phyloP scores from a whole-genome alignment of 768 basidiomycete genomes.

The Chalciporus piperatus region DNA sequence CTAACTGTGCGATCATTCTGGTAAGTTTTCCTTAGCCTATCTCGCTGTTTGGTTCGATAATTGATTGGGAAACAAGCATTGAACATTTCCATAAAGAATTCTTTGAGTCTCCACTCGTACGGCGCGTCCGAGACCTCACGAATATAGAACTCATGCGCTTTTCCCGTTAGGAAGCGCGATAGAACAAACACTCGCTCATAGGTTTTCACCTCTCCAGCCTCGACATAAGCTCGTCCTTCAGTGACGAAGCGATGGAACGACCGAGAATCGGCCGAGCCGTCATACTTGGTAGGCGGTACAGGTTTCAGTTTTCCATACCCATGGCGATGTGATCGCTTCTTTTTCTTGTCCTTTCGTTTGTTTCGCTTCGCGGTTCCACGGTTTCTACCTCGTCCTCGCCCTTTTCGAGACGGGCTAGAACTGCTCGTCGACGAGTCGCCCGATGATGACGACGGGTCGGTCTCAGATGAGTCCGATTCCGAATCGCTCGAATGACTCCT shows the following conservation, averaged over 20 bases:
- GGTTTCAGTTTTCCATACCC: slow-evolving; percentile 13
- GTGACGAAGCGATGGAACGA: slow-evolving; percentile 15
- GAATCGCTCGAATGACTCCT: too few relatives aligned
- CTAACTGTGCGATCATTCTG: slow-evolving; percentile 32
- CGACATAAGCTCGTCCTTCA: slow-evolving; percentile 13
- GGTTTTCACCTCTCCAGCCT: slow-evolving; percentile 14
- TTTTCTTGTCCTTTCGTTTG: too few relatives aligned
- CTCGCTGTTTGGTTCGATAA: slow-evolving; percentile 29
- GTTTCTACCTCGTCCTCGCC: too few relatives aligned
- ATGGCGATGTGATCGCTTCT: background rate
- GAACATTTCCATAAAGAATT: slow-evolving; percentile 32
- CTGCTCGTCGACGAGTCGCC: too few relatives aligned
- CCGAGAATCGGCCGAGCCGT: slow-evolving; percentile 4
- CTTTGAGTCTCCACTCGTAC: slow-evolving; percentile 17
- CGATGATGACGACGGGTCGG: too few relatives aligned
- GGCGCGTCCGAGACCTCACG: slow-evolving; percentile 15
- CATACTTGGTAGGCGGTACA: slow-evolving; percentile 15
- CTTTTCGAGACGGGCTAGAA: too few relatives aligned
- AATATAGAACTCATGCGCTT: slow-evolving; percentile 31
- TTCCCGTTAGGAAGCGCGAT: slow-evolving; percentile 27
- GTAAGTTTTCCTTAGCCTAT: slow-evolving; percentile 13
- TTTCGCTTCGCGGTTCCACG: too few relatives aligned
- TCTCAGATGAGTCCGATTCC: too few relatives aligned
- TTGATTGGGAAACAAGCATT: too few relatives aligned
- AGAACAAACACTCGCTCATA: slow-evolving; percentile 18